Conservation (phyloP, 129 eudicot genomes). For the Flaveria robusta region DNA sequence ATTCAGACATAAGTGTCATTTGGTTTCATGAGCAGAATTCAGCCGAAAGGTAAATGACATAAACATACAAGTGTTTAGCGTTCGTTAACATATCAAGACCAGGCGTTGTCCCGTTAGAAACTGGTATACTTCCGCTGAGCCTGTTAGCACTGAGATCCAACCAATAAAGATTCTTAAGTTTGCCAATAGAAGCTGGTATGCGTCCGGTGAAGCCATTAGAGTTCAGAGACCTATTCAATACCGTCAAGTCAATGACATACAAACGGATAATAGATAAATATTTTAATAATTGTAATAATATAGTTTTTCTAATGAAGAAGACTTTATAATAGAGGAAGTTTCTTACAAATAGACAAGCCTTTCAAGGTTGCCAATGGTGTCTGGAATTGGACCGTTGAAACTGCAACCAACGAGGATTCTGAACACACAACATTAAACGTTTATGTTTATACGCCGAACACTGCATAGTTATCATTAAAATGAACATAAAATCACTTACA, state of each 20-base stretch:
- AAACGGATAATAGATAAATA: not conserved
- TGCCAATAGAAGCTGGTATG: constrained; percentile 78
- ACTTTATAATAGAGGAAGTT: constrained; percentile 1
- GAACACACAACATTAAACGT: not conserved
- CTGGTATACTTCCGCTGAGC: constrained; percentile 65
- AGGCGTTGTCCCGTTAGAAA: constrained; percentile 51
- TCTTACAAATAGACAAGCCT: constrained; percentile 61
- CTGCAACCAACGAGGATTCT: constrained; percentile 63
- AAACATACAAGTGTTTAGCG: constrained; percentile 62
- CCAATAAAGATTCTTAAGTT: constrained; percentile 54
- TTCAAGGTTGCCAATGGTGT: constrained; percentile 58
- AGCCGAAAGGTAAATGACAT: not conserved
- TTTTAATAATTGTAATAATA: no score
- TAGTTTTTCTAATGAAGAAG: no score
- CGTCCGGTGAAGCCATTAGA: constrained; percentile 59
- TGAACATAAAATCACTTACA: constrained; percentile 49
- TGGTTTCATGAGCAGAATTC: not conserved
- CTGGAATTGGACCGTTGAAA: constrained; percentile 66
- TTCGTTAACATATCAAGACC: constrained; percentile 72
- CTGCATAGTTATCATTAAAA: not conserved
- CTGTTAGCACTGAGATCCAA: constrained; percentile 64
- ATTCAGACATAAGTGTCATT: not conserved
- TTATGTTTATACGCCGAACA: not conserved
- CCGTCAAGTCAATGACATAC: constrained; percentile 1
- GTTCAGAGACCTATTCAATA: constrained; percentile 61